Evolutionary conservation across 2,329 filamentous ascomycete species (phyloP).

Genomic region (Phaeomoniella chlamydospora): DNA sequence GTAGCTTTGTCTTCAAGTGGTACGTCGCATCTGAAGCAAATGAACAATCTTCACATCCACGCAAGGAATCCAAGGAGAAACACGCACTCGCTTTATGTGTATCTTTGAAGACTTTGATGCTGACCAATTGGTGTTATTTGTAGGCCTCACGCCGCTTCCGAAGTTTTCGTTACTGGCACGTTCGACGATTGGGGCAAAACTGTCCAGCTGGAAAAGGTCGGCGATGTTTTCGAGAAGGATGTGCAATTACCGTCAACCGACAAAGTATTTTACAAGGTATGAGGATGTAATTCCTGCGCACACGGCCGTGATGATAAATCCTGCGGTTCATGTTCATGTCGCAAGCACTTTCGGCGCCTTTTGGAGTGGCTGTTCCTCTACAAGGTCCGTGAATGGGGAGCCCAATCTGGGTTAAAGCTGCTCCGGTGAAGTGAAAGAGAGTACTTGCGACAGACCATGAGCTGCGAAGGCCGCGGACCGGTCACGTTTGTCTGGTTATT

Average conservation of each 20-base stretch:
- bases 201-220: slow-evolving; percentile 65
- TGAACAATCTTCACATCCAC: neutral
- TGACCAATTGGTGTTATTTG: slow-evolving; percentile 9
- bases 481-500: too few species aligned
- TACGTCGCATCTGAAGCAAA: slow-evolving; percentile 4
- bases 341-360: too few species aligned
- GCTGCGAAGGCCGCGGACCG: too few species aligned
- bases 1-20: slow-evolving; percentile 13
- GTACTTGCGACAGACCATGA: too few species aligned
- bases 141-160: slow-evolving; percentile 71
- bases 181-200: slow-evolving; percentile 92
- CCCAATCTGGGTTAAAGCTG: too few species aligned
- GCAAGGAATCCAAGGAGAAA: neutral
- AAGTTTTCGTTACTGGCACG: slow-evolving; percentile 89
- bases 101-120: neutral
- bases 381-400: too few species aligned
- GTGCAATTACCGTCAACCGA: slow-evolving; percentile 53
- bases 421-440: too few species aligned
- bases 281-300: slow-evolving; percentile 15
- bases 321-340: too few species aligned
- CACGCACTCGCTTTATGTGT: neutral
- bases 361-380: too few species aligned
- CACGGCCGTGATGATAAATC: too few species aligned
- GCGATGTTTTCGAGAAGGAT: slow-evolving; percentile 60
- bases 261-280: slow-evolving; percentile 92